Base-by-base conservation (phyloP, 495 filamentous ascomycete species). In the Physcia stellaris region DNA sequence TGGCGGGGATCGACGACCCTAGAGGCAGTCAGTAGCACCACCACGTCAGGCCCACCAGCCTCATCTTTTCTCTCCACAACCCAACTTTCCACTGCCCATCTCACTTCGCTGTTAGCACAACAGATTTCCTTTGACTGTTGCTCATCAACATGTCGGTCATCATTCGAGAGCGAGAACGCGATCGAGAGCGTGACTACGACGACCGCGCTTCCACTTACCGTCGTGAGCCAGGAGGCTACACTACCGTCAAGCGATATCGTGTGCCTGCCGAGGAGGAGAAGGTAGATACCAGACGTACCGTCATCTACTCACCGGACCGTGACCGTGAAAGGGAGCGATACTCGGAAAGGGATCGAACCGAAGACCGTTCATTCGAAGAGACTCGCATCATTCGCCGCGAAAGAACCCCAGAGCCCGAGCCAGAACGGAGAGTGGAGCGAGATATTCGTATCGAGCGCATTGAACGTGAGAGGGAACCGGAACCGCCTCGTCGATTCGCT, bases 191-290 rank as follows among this genome's bases (percentile, higher is more conserved):
- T n/a, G 59, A 63, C 40, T 64, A 59, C 49, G 61, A 68, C 39
- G 47, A 46, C 27, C 60, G 64, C 34, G 52, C 50, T 24, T 44
- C 59, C 22, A 53, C 61, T 39, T 59, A 60, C 5, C 24, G 40
- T 4, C 31, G 37, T 20, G 34, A 28, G 2, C 32, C 39, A 24
- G 30, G 42, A 19, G 43, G 27, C 18, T 53, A 48, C 39, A 47
- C 40, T 13, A 50, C 50, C 26, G 56, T 68, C 43, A 70, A 71
- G 44, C 63, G 63, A 41, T 70, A 71, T 55, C 60, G 67, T 48
- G 57, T 71, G 39, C 54, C 62, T 13, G 34, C 52, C 11, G 36
- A 28, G 19, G 35, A 32, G 26, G 34, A 45, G 35, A 64, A 69
- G 2, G 64, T 65, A 24, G 64, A 68, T 4, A 59, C 62, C n/a